Evolutionary conservation across 495 filamentous ascomycete species (phyloP), one percentile per base, ranked within the genome.

Genomic region (Penicillium macrosclerotiorum): DNA sequence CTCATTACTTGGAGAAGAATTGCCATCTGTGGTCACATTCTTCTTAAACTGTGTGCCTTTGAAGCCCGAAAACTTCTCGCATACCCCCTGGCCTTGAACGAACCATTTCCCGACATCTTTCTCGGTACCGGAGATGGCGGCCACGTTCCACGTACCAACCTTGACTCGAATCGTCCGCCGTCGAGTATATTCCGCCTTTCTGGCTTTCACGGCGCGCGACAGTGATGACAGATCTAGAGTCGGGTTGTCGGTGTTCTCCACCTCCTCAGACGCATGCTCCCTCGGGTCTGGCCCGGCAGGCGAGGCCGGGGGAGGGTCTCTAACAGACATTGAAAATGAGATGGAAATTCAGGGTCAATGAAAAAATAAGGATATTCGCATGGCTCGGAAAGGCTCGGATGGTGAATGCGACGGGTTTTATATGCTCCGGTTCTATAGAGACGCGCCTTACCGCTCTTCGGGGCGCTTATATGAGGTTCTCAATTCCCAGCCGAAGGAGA

Each of bases 121-220:
- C 62, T 95, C 90, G 1, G 89, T 91, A 24, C 84, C 87, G 29
- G 83, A 76, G 45, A 84, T 78, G 1, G 86, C 82, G 6, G 90
- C 94, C 20, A 96, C 89, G 66, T 99, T 99, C 94, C 94, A 99
- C 1, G 85, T 84, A 4, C 90, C 93, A 17, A 96, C 73, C 57
- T 95, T 96, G 54, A 97, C 78, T 44, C 80, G 81, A 42, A 96
- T 78, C 22, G 78, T 76, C 42, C 77, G 76, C 23, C 82, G 76
- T 9, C 76, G 77, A 7, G 83, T 84, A 59, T 90, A 99, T 55
- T 96, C 90, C 27, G 80, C 66, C 48, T 82, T 81, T 31, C 93
- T 74, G 8, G 84, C 82, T 59, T 81, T 78, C 13, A 97, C 63
- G 3, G 78, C 78, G 39, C 82, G 75, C 6, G 78, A 73, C 3